Base-by-base conservation (phyloP, 805 yeast genomes). In the Saturnispora saitoi region DNA sequence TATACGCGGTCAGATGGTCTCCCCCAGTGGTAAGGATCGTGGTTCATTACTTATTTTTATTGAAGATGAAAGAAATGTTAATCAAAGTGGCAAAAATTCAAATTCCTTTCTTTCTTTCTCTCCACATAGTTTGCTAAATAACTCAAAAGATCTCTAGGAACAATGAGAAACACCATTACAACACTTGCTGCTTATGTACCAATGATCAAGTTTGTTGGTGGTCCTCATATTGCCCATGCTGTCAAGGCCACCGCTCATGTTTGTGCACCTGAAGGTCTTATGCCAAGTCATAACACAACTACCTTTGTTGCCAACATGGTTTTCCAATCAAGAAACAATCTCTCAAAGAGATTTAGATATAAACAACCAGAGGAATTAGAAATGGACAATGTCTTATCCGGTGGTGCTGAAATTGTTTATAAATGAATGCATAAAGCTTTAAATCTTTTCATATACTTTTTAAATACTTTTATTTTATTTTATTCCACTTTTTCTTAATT, bases 21-120 rank as follows among this genome's bases (percentile, higher is more conserved):
- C 20, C 98, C 99, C 99, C 99, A 91, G 58, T 76, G 75, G 59
- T 74, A 81, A 54, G 96, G 98, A 73, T 85, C 86, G 87, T 93
- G 98, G 61, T 91, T 86, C 99, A 91, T 93, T 19, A 26, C 14
- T 37, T 10, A 34, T 10, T 36, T 20, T 14, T 11, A 30, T 39
- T 39, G n/a, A 17, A 34, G 38, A 34, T 34, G 38, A 34, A 34
- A 12, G 11, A 3, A 22, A 12, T n/a, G 19, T 37, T 14, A 22
- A 14, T 37, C 17, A 37, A 30, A 37, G 41, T 37, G 41, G 41
- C 41, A 37, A 37, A 37, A 22, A 11, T 29, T 28, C 32, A 29
- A n/a, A 41, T 41, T 28, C 17, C 34, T 9, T 36, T 15, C 12
- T n/a, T n/a, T n/a, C n/a, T n/a, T n/a, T n/a, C 14, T 17, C 29